A percentile compares a stretch with the other conserved stretches of the same genome.
Conservation (phyloP, 768 basidiomycete genomes). For the Mycena vitilis region DNA sequence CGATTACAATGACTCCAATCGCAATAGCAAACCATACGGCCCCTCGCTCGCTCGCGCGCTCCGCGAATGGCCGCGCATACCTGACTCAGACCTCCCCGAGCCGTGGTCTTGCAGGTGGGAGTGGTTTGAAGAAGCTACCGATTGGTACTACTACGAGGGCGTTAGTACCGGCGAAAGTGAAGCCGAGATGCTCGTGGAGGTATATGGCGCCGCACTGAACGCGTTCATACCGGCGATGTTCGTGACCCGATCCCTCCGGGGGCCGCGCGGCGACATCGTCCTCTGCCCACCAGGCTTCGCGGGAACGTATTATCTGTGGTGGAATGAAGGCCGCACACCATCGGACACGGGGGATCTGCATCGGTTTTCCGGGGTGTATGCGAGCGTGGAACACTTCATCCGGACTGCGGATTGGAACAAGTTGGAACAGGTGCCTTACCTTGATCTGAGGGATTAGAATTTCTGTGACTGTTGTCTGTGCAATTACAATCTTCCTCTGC, state of each 20-base stretch:
- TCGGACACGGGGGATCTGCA: neutral
- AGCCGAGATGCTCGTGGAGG: neutral
- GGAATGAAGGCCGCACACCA: neutral
- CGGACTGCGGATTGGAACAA: neutral
- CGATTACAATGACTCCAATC: too few relatives aligned
- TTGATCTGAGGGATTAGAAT: too few relatives aligned
- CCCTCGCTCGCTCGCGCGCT: neutral
- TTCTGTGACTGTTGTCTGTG: too few relatives aligned
- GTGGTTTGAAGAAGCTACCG: neutral
- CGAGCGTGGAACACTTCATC: neutral
- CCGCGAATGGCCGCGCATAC: constrained; percentile 7
- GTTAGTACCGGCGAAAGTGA: neutral
- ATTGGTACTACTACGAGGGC: constrained; percentile 3
- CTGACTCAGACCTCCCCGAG: constrained; percentile 8
- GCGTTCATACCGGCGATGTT: constrained; percentile 7
- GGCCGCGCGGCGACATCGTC: neutral
- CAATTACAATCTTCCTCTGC: too few relatives aligned
- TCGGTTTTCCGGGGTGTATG: neutral
- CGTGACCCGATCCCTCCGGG: neutral
- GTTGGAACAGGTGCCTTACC: neutral
- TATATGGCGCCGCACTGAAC: neutral
- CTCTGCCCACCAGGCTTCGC: neutral
- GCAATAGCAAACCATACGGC: neutral
- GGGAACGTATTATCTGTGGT: neutral
- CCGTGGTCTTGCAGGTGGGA: constrained; percentile 6